Base-by-base conservation (phyloP, 108 stramenopile genomes). In the Mayamaea pseudoterrestris region DNA sequence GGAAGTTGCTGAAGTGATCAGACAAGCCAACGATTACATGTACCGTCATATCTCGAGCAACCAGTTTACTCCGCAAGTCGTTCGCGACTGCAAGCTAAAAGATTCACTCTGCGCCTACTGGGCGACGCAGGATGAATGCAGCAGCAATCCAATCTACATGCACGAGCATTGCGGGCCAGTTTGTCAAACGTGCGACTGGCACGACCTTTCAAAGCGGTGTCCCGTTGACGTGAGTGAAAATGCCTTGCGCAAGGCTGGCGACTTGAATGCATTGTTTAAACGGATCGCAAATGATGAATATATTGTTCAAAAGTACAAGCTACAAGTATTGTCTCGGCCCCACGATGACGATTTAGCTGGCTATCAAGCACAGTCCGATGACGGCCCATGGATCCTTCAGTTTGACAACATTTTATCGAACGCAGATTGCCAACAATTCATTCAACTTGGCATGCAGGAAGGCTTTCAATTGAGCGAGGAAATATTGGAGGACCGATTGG, bases 91-190 rank as follows among this genome's bases (percentile, higher is more conserved):
- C n/a, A n/a, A n/a, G n/a, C n/a, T n/a, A n/a, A n/a, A n/a, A n/a
- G n/a, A n/a, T n/a, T n/a, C n/a, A n/a, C n/a, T n/a, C n/a, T 82
- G 84, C 63, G 65, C 72, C 8, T 74, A 57, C 28, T 86, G 84
- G 84, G 66, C 65, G 11, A 55, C 70, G 13, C 55, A 61, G 20
- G 71, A 67, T 26, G 76, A 73, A 57, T 78, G 76, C 47, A 64
- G 58, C 11, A 41, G 36, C 2, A 78, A 78, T 34, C 68, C 76
- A 29, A 36, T 50, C 11, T 55, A 27, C 23, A 77, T 73, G 71
- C 17, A 35, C 0, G 18, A 18, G 16, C 57, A 68, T 34, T 92
- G 90, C 54, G 82, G 71, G 42, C 85, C 85, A 1, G 78, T 69
- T 2, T 92, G 90, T 55, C 60, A 69, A 52, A 61, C 73, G 5